Evolutionary conservation across 768 basidiomycete species (phyloP), one percentile per base, ranked within the genome.

Genomic region (Kwoniella shandongensis): DNA sequence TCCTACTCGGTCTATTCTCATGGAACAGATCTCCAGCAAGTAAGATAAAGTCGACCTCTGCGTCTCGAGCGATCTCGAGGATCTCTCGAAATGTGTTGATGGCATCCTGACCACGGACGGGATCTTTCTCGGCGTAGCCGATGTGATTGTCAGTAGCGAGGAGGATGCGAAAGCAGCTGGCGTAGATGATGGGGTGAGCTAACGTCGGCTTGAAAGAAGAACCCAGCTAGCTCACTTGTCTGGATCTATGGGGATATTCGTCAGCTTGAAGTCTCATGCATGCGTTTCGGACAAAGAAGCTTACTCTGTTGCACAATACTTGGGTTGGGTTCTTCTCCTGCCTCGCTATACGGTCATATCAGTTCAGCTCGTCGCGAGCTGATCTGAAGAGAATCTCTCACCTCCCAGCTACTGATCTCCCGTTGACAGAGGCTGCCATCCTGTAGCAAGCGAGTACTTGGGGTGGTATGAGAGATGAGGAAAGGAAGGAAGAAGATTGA

Each of bases 21-120:
- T 99, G 96, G 72, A 99, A 99, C 3, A 99, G 80, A 74, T 99
- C 96, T 7, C 96, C 96, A 13, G 88, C 94, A 6, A 98, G 84
- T 8, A 99, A 83, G 41, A 99, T 82, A 73, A 98, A 90, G 78
- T 99, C 96, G 52, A 97, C 94, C n/a, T 73, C 69, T 2, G 61
- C 64, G 65, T 93, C 93, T 15, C 87, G 85, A 2, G 91, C 94
- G 6, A 98, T 79, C 72, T 96, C 86, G 18, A 99, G 79, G 47
- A 99, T 90, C 79, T 99, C 96, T 65, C 82, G 83, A 78, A 99
- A 99, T 0, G 93, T 89, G 76, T 94, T 88, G 66, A 99, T 88
- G 2, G 91, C 89, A 73, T 99, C 96, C 76, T 90, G 87, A 0
- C 94, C 92, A 27, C 96, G 84, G 40, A 97, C 81, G 1, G 96